Percentiles rank a stretch among this genome's conserved stretches.
Conservation (phyloP, 768 basidiomycete genomes). For the Bullera alba region DNA sequence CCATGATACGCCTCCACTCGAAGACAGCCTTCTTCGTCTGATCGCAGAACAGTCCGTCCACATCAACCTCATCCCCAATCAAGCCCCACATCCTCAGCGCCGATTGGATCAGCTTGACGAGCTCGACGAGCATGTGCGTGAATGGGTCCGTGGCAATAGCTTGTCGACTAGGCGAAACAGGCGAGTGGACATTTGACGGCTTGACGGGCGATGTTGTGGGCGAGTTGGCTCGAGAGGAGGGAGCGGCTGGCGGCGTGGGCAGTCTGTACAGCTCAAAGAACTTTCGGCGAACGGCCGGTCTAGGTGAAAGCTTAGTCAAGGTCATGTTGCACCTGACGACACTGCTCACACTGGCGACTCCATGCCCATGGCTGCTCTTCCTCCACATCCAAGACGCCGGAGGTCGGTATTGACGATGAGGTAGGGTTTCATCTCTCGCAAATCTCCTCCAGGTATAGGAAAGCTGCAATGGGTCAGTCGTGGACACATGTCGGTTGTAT, state of each 20-base stretch:
- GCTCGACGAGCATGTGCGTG: slow-evolving; percentile 21
- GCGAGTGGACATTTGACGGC: neutral
- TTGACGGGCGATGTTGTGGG: slow-evolving; percentile 19
- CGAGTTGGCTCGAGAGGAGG: slow-evolving; percentile 10
- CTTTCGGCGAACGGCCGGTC: slow-evolving; percentile 30
- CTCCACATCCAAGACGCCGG: slow-evolving; percentile 36
- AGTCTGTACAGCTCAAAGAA: slow-evolving; percentile 32
- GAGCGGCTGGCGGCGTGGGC: slow-evolving; percentile 13
- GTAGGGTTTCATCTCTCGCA: slow-evolving; percentile 30
- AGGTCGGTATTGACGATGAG: slow-evolving; percentile 36
- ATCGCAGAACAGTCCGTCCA: slow-evolving; percentile 39
- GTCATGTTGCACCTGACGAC: neutral
- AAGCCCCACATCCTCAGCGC: slow-evolving; percentile 32
- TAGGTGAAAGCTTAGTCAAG: neutral
- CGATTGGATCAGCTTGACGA: slow-evolving; percentile 34
- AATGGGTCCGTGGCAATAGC: slow-evolving; percentile 24
- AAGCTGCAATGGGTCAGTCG: slow-evolving; percentile 11
- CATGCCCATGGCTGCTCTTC: slow-evolving; percentile 32
- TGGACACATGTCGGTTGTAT: neutral
- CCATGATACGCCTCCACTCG: slow-evolving; percentile 31
- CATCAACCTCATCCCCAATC: slow-evolving; percentile 10
- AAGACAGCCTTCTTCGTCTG: slow-evolving; percentile 35
- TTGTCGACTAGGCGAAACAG: neutral
- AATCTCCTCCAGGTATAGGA: slow-evolving; percentile 34
- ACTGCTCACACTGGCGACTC: slow-evolving; percentile 31